Evolutionary conservation across 2,329 filamentous ascomycete species (phyloP).

Genomic region (Cryphonectria naterciae): DNA sequence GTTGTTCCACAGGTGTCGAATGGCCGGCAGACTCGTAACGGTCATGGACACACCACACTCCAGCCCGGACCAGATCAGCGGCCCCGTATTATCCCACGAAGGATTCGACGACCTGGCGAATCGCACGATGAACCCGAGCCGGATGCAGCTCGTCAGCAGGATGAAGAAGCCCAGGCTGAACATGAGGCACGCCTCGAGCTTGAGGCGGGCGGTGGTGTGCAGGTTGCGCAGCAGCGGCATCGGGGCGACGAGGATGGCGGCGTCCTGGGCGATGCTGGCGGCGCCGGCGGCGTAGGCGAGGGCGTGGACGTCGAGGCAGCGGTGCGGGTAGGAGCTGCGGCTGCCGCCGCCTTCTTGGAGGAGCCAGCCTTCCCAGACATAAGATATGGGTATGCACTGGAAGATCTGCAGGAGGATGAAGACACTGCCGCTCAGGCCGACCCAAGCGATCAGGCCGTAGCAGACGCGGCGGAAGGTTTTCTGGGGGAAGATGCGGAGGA

Average conservation of each 20-base stretch:
- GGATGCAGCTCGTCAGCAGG: conserved; percentile 41
- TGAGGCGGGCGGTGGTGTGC: conserved; percentile 35
- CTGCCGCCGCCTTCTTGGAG: conserved; percentile 23
- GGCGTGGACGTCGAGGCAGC: conserved; percentile 40
- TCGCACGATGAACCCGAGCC: conserved; percentile 40
- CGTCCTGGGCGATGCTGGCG: conserved; percentile 41
- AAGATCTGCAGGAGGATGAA: conserved; percentile 42
- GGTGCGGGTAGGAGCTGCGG: conserved; percentile 10
- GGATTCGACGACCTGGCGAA: conserved; percentile 42
- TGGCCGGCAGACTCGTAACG: conserved; percentile 45
- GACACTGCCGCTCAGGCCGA: conserved; percentile 34
- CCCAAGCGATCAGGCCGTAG: conserved; percentile 34
- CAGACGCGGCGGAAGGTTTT: conserved; percentile 35
- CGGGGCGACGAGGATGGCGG: conserved; percentile 40
- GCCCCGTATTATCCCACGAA: conserved; percentile 46
- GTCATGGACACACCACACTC: conserved; percentile 47
- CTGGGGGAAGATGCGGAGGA: conserved; percentile 36
- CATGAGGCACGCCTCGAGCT: conserved; percentile 39
- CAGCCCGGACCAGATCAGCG: conserved; percentile 47
- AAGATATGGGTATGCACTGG: conserved; percentile 41
- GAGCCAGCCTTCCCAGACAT: conserved; percentile 41
- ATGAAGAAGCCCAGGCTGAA: conserved; percentile 44
- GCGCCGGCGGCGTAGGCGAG: conserved; percentile 38
- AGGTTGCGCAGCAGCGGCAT: conserved; percentile 39
- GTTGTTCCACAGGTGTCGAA: conserved; percentile 38